Percentiles rank a stretch among this genome's conserved stretches.
These are phyloP conservation scores for Pinus albicaulis DNA, from an alignment of 75 land plant species.

Conservation along the genomic window DNA sequence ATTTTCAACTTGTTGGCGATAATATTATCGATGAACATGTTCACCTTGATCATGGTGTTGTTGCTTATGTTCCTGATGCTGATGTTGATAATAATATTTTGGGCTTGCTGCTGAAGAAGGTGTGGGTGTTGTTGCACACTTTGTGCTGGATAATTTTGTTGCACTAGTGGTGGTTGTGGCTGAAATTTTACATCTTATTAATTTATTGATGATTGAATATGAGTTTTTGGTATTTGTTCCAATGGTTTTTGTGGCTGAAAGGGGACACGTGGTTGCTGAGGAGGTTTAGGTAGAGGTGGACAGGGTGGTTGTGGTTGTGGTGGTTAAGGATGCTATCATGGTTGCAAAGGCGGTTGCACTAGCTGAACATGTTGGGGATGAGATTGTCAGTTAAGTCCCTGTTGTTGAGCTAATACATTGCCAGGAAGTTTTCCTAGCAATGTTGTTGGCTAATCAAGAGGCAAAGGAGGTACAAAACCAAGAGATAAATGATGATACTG, in stretches of 20 bases:
- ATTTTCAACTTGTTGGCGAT: no score
- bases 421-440: slow-evolving; percentile 20
- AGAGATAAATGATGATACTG: slow-evolving; percentile 37
- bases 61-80: no score
- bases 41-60: no score
- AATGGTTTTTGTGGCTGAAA: slow-evolving; percentile 17
- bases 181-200: neutral
- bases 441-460: slow-evolving; percentile 50
- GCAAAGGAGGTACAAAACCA: slow-evolving; percentile 34
- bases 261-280: slow-evolving; percentile 38
- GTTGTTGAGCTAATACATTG: slow-evolving; percentile 27
- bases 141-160: no score
- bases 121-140: slow-evolving; percentile 31
- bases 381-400: slow-evolving; percentile 24
- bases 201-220: neutral
- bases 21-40: no score
- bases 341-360: slow-evolving; percentile 24
- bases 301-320: slow-evolving; percentile 56
- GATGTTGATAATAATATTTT: no score
- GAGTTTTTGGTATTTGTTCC: slow-evolving; percentile 5
- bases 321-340: slow-evolving; percentile 28
- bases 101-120: slow-evolving; percentile 27
- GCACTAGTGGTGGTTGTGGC: no score
- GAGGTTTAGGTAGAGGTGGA: slow-evolving; percentile 47
- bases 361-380: slow-evolving; percentile 22